Percentiles rank a stretch among this genome's conserved stretches.
phyloP scores from a whole-genome alignment of 2,329 filamentous ascomycete genomes.

The Fusarium buharicum region DNA sequence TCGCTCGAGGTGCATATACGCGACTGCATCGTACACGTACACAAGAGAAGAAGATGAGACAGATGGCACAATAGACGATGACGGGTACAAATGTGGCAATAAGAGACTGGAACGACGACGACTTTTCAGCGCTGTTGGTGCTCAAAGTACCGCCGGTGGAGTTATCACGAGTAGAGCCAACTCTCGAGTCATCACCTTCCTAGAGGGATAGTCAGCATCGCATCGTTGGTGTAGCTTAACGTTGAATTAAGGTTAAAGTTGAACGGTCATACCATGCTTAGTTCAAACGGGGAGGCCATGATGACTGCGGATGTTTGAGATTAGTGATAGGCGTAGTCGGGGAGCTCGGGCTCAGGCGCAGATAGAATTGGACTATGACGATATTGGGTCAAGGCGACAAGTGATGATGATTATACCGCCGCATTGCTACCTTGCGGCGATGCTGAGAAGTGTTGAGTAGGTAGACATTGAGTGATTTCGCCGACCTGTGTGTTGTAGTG shows the following conservation, averaged over 20 bases:
- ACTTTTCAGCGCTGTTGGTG: slow-evolving; percentile 47
- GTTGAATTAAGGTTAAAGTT: slow-evolving; percentile 9
- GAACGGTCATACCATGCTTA: slow-evolving; percentile 25
- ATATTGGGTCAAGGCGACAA: not conserved
- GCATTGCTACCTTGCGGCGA: slow-evolving; percentile 31
- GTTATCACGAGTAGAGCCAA: slow-evolving; percentile 51
- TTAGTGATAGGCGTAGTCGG: not conserved
- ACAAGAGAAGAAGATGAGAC: slow-evolving; percentile 60
- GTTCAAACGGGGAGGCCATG: slow-evolving; percentile 27
- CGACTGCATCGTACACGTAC: slow-evolving; percentile 60
- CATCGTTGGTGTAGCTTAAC: not conserved
- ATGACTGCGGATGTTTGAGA: not conserved
- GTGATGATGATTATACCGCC: slow-evolving; percentile 13
- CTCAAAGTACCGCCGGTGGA: slow-evolving; percentile 51
- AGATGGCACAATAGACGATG: slow-evolving; percentile 60
- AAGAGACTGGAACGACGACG: slow-evolving; percentile 51
- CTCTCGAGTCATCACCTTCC: slow-evolving; percentile 48
- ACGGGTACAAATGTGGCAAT: slow-evolving; percentile 66
- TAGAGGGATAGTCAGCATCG: slow-evolving; percentile 2
- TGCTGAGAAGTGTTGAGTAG: not conserved
- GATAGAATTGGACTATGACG: too few species aligned
- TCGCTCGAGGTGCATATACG: slow-evolving; percentile 65
- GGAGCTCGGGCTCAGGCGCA: not conserved
- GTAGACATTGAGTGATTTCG: slow-evolving; percentile 16
- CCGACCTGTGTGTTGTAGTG: not conserved